Conservation (phyloP, 108 stramenopile species). For the Nitzschia inconspicua region DNA sequence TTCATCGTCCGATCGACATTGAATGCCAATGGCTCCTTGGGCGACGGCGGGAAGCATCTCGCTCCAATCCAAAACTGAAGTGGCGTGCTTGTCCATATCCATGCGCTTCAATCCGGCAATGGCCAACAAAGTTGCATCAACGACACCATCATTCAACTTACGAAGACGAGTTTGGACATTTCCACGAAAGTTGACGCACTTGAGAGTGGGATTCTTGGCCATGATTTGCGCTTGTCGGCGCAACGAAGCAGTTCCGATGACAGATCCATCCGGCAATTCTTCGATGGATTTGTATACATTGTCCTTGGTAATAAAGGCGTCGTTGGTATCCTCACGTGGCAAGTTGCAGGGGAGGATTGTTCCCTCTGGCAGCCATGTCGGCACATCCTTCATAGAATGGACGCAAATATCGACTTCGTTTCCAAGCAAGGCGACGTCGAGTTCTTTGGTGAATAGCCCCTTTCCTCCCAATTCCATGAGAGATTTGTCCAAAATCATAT, state of each 20-base stretch:
- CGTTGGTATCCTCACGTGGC: conserved; percentile 97
- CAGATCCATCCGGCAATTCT: conserved; percentile 88
- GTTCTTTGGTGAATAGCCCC: conserved; percentile 99
- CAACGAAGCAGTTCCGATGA: conserved; percentile 97
- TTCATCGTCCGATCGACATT: conserved; percentile 95
- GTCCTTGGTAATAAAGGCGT: conserved; percentile 88
- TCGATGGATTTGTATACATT: conserved; percentile 64
- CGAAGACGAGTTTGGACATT: conserved; percentile 99
- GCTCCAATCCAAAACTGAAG: conserved; percentile 89
- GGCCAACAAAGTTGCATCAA: conserved; percentile 97
- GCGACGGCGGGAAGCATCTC: conserved; percentile 99
- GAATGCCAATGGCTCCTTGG: conserved; percentile 99
- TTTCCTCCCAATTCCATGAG: conserved; percentile 99
- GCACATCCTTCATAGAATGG: conserved; percentile 99
- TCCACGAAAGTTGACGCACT: conserved; percentile 98
- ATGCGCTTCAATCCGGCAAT: conserved; percentile 98
- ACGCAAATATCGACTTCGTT: conserved; percentile 99
- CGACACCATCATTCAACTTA: conserved; percentile 97
- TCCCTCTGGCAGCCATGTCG: conserved; percentile 97
- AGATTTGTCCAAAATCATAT: conserved; percentile 98
- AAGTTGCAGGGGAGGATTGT: conserved; percentile 97
- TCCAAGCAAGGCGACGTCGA: conserved; percentile 94
- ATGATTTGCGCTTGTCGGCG: conserved; percentile 97
- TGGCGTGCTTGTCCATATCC: conserved; percentile 94
- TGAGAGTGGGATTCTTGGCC: conserved; percentile 91